Conservation (phyloP, 139 green algal genomes). For the Chlorella sp. region DNA sequence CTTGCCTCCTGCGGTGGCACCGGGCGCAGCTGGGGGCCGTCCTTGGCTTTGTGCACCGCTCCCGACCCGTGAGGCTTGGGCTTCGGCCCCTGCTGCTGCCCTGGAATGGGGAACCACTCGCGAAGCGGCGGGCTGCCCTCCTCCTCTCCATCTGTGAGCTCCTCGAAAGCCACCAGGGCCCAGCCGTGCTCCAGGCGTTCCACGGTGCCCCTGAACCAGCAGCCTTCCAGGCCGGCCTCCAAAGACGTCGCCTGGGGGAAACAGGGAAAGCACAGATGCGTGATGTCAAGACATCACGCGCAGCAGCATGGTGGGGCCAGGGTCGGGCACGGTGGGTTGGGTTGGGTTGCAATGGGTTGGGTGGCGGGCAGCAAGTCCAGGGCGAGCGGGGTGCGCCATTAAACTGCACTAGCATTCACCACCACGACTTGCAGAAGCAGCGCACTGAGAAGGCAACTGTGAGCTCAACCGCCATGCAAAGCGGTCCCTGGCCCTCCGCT, state of each 20-base stretch:
- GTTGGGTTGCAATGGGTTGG: background rate
- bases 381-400: no score
- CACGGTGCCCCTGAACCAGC: slow-evolving; percentile 39
- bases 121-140: slow-evolving; percentile 42
- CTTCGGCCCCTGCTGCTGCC: background rate
- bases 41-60: background rate
- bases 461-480: background rate
- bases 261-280: no score
- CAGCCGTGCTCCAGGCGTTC: slow-evolving; percentile 18
- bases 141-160: slow-evolving; percentile 41
- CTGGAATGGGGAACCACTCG: slow-evolving; percentile 62
- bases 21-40: background rate
- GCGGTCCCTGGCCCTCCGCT: no score
- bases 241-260: slow-evolving; percentile 46
- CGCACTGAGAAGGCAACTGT: background rate
- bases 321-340: no score
- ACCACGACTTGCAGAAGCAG: background rate
- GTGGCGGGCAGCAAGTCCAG: background rate
- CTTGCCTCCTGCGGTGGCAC: background rate
- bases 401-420: no score
- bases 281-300: no score
- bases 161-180: slow-evolving; percentile 54
- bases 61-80: background rate
- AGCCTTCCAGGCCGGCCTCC: slow-evolving; percentile 52
- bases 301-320: background rate